A percentile compares a stretch with the other conserved stretches of the same genome.
Evolutionary conservation across 257 asterid genomes (phyloP).

Genomic region (Sherardia arvensis): DNA sequence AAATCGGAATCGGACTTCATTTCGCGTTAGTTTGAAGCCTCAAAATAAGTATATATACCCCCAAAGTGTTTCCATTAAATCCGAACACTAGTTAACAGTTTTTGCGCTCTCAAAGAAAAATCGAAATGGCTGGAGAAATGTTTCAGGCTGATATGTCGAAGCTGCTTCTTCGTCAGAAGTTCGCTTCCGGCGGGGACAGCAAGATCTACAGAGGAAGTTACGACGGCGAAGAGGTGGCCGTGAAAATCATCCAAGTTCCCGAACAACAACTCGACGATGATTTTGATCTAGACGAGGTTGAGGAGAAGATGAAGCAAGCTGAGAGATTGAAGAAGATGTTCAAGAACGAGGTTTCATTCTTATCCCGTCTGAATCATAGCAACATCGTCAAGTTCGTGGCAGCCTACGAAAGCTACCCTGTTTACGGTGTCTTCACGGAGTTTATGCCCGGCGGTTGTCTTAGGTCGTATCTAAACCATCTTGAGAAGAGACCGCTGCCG

Average conservation of each 20-base stretch:
- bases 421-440: conserved; percentile 73
- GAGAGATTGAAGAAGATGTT: conserved; percentile 42
- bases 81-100: no score
- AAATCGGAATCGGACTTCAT: no score
- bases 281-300: conserved; percentile 29
- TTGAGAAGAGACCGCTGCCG: conserved; percentile 63
- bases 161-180: conserved; percentile 62
- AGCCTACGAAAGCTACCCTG: conserved; percentile 68
- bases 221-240: conserved; percentile 76
- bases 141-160: conserved; percentile 70
- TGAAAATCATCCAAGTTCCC: conserved; percentile 69
- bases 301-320: conserved; percentile 19
- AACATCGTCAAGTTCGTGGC: conserved; percentile 71
- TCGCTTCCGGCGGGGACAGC: conserved; percentile 81
- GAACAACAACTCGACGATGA: conserved; percentile 33
- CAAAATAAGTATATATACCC: no score
- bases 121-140: neutral
- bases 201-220: conserved; percentile 74
- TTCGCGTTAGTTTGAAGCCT: no score
- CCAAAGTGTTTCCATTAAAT: no score
- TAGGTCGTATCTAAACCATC: conserved; percentile 71
- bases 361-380: conserved; percentile 56
- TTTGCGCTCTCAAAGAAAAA: no score
- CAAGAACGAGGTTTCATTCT: conserved; percentile 48
- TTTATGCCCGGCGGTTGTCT: conserved; percentile 80